Base-by-base conservation (phyloP, 2,329 filamentous ascomycete genomes). In the Neonectria coccinea region DNA sequence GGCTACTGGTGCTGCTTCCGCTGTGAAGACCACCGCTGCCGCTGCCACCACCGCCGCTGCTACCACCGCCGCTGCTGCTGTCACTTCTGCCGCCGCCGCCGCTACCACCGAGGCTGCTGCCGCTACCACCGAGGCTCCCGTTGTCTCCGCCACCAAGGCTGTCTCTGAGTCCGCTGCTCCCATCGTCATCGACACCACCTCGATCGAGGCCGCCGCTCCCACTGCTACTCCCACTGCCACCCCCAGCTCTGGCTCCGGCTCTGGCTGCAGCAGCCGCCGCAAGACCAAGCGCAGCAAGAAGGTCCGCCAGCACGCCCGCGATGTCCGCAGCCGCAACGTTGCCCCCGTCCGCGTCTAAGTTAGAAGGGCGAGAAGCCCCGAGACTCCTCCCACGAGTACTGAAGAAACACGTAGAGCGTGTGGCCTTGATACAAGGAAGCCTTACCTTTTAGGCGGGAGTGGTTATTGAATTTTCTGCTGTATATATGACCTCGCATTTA, bases 381-480 rank as follows among this genome's bases (percentile, higher is more conserved):
- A 52, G 41, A 61, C 33, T 42, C 29, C 51, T 62, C 14, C 50
- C 33, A 44, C 29, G 54, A 57, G 47, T 59, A 47, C 45, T 36
- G 39, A 56, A 55, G 54, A 62, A 62, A 58, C 63, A 44, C 69
- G 59, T 51, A 56, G 61, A 70, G 65, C 66, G 66, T 72, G 69
- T 56, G 60, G 60, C 31, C 25, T 56, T 48, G 53, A 64, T 64
- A 47, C 58, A 69, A 70, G 68, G 67, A 66, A 59, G 54, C 53
- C 47, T 50, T 53, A 29, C 55, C 39, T 64, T 61, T 47, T 53
- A 52, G 39, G 56, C 59, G 54, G 62, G 63, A 67, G 62, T 70
- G 65, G 70, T 62, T 62, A 45, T 70, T 64, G 59, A 70, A 66
- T 68, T 59, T 73, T 74, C 70, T 73, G 71, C 69, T 74, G 71